Evolutionary conservation across 164 flowering plant species (phyloP), one percentile per base, ranked within the genome.

Genomic region (Tetracentron sinense): DNA sequence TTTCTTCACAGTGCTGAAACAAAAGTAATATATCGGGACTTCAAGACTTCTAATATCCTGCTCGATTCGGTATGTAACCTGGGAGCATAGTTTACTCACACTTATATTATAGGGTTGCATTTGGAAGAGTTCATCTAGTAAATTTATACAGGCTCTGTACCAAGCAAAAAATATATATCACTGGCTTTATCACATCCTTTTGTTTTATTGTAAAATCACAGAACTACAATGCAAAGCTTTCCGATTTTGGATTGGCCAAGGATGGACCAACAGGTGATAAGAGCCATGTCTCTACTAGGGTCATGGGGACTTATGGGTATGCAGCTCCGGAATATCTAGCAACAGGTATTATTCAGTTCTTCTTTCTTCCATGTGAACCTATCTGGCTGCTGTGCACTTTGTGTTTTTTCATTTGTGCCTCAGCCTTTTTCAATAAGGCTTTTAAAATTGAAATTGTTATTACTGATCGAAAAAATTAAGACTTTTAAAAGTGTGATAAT

Each of bases 281-380:
- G 76, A 90, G 93, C 73, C 86, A 90, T 63, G 93, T 90, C 28
- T 87, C 93, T 12, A 90, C 96, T 1, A 79, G 96, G 73, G 80
- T 90, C 25, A 90, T 90, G 96, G 96, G 96, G 7, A 90, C 96
- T 35, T 87, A 78, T 64, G 96, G 96, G 44, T 90, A 90, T 68
- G 92, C 97, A 25, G 94, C 94, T 68, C 97, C 97, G 1, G 97
- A 90, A 73, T 90, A 90, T 69, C 71, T 90, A 66, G 85, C 89
- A 22, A 87, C 97, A 77, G 97, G 97, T 90, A 76, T 29, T 50
- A 42, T 49, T 22, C 15, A 26, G 12, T 38, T 22, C n/a, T 2
- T 20, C 16, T 61, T 12, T 58, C 31, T 48, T 30, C 16, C 0
- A 14, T 23, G 17, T 20, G 21, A 28, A 25, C 19, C 17, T 58